These are phyloP conservation scores for Knoxia roxburghii DNA, from an alignment of 257 asterid genomes.

Conservation along the genomic window DNA sequence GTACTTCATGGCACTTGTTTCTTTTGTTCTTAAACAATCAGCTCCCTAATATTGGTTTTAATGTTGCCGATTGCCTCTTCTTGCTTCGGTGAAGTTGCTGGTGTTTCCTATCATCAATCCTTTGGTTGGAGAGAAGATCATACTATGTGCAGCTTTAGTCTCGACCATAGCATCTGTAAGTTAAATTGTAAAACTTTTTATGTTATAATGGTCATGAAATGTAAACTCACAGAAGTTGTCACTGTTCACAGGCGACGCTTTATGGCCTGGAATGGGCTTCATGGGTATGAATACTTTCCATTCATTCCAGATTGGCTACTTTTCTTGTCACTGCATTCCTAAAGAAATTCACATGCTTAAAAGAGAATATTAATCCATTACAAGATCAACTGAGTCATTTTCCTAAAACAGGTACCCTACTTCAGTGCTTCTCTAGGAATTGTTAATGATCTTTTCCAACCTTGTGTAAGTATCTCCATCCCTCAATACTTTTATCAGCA, in stretches of 20 bases:
- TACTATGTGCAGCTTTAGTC: too few relatives aligned
- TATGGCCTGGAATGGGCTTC: constrained; percentile 96
- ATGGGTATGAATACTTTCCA: constrained; percentile 48
- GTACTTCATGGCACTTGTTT: constrained; percentile 28
- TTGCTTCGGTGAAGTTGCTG: too few relatives aligned
- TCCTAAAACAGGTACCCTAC: constrained; percentile 63
- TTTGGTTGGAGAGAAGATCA: too few relatives aligned
- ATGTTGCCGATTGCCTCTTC: too few relatives aligned
- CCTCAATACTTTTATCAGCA: too few relatives aligned
- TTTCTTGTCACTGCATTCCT: neutral
- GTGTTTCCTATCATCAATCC: too few relatives aligned
- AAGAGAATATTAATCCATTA: neutral
- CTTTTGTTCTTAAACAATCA: neutral
- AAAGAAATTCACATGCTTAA: neutral
- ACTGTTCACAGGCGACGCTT: constrained; percentile 81
- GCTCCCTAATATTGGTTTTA: too few relatives aligned
- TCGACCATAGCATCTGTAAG: constrained; percentile 24
- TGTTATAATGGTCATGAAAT: neutral
- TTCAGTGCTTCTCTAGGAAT: constrained; percentile 82
- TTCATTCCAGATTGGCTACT: too few relatives aligned
- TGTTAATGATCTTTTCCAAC: constrained; percentile 72
- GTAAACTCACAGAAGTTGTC: constrained; percentile 11
- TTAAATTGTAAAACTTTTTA: constrained; percentile 8
- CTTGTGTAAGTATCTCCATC: constrained; percentile 70
- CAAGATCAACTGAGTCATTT: neutral